Conservation (phyloP, 83 land plant species). For the Picea mariana region DNA sequence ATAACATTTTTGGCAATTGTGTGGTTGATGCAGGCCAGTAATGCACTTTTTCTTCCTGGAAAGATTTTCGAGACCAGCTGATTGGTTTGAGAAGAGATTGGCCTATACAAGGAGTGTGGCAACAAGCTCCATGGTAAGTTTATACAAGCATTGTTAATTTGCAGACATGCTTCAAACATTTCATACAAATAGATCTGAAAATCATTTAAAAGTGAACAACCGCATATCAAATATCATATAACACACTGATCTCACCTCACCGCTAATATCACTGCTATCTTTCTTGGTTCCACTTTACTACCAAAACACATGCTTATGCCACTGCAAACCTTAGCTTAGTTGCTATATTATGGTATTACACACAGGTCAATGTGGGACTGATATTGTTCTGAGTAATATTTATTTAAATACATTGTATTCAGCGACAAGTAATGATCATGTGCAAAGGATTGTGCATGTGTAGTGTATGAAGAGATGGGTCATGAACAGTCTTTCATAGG, state of each 20-base stretch:
- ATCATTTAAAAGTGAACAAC: background rate
- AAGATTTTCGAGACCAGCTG: slow-evolving; percentile 83
- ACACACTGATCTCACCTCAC: background rate
- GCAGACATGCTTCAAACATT: background rate
- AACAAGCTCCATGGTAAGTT: slow-evolving; percentile 91
- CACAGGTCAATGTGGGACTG: no score
- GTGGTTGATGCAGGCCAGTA: slow-evolving; percentile 75
- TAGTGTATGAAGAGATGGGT: no score
- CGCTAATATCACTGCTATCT: background rate
- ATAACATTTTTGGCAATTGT: background rate
- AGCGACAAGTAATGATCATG: no score
- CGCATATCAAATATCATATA: background rate
- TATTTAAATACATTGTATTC: no score
- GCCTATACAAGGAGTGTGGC: slow-evolving; percentile 98
- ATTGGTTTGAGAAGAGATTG: slow-evolving; percentile 96
- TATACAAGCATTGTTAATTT: background rate
- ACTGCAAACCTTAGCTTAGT: background rate
- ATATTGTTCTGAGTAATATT: no score
- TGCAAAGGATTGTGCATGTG: no score
- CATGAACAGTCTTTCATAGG: no score
- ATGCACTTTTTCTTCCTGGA: slow-evolving; percentile 95
- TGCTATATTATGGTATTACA: background rate
- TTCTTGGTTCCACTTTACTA: background rate
- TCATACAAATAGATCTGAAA: background rate
- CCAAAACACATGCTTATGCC: background rate